Evolutionary conservation across 2,329 filamentous ascomycete species (phyloP), one percentile per base, ranked within the genome.

Genomic region (Metarhizium album): DNA sequence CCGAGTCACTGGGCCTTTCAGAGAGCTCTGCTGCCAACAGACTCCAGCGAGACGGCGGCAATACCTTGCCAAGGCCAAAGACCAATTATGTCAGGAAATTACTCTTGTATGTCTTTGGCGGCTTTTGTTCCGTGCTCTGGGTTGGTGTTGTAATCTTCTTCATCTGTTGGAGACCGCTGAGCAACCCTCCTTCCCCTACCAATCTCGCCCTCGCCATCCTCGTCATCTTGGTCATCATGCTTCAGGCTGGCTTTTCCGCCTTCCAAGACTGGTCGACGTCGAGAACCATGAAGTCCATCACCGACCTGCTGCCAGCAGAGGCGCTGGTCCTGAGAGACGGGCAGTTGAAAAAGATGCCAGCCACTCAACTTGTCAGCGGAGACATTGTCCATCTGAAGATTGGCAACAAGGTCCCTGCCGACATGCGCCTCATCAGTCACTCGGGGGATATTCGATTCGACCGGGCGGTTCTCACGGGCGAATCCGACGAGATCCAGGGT

Each of bases 221-320:
- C 1, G 66, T 75, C 35, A 57, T 74, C 56, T 69, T 74, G 43
- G 72, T 74, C 53, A 74, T 74, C 50, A 57, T 70, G 29, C 66
- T 74, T 0, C 72, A 74, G 52, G 72, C 72, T 33, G 60, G 61
- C 29, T 74, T 74, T 56, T 71, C 68, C 0, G 70, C 68, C 5
- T 74, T 74, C 45, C 69, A 73, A 57, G 72, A 74, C 50, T 74
- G 70, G 70, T 74, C 71, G 0, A 74, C 70, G 1, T 62, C 64
- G 18, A 64, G 67, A 43, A 72, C 69, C 0, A 74, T 75, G 69
- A 70, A 72, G 18, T 70, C 71, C 27, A 75, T 75, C 47, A 64
- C 69, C 2, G 68, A 71, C 50, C 59, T 76, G 13, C 53, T 75
- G 0, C 73, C 73, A 0, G 64, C 69, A 0, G 70, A 73, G 24